A percentile compares a stretch with the other conserved stretches of the same genome.
These are phyloP conservation scores for Sphaceloma murrayae DNA, from an alignment of 2,329 filamentous ascomycete genomes.

Conservation along the genomic window DNA sequence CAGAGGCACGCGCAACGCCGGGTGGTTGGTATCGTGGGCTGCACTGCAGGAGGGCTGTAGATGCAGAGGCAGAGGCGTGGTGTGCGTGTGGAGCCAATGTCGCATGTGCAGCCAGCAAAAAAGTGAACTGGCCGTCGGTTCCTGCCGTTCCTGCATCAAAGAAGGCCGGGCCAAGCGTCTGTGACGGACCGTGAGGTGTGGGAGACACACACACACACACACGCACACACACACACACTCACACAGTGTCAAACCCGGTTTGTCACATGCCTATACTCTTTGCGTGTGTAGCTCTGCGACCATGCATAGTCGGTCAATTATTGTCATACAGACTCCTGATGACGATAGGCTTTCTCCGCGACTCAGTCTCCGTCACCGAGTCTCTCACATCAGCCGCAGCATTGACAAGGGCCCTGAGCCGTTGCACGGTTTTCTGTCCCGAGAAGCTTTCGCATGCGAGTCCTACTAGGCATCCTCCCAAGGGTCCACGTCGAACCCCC, in stretches of 20 bases:
- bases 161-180: slow-evolving; percentile 11
- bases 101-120: slow-evolving; percentile 10
- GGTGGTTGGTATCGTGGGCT: slow-evolving; percentile 5
- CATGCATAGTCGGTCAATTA: too few species aligned
- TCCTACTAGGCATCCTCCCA: neutral
- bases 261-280: too few species aligned
- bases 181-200: slow-evolving; percentile 7
- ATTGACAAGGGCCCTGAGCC: slow-evolving; percentile 6
- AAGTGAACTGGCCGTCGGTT: neutral
- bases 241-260: too few species aligned
- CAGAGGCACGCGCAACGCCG: too few species aligned
- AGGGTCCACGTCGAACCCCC: neutral
- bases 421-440: neutral
- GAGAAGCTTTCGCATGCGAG: neutral
- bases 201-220: too few species aligned
- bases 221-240: too few species aligned
- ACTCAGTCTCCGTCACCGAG: neutral
- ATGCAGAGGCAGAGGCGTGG: too few species aligned
- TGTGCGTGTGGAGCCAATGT: slow-evolving; percentile 12
- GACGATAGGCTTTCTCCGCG: neutral
- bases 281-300: too few species aligned
- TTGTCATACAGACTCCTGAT: too few species aligned
- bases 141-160: slow-evolving; percentile 9
- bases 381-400: neutral
- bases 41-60: neutral